Base-by-base conservation (phyloP, 495 filamentous ascomycete species). In the Sporormia fimetaria region DNA sequence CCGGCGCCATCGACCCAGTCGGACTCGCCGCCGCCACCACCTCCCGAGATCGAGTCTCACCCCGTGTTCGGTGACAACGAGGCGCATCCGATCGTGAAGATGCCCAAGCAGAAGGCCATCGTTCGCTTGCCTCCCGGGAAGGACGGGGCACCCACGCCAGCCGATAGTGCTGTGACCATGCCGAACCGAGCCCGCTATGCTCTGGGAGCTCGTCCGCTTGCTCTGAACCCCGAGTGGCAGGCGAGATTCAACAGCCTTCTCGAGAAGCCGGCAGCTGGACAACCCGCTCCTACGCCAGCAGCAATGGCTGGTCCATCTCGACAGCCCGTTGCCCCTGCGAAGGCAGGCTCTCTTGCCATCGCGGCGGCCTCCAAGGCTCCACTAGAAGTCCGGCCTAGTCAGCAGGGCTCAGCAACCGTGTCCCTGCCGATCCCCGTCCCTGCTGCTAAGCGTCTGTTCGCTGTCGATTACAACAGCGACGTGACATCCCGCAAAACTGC, bases 71-170 rank as follows among this genome's bases (percentile, higher is more conserved):
- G 40, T 15, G 52, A 55, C 33, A 39, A 58, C 34, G 22, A 29
- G 0, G n/a, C 38, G 8, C 44, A 52, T 25, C 60, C 60, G 10
- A 34, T 47, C 5, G 60, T 65, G 29, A 59, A 57, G 33, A 48
- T 65, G 21, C 62, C 62, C 5, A 55, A 38, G 9, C 56, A 52
- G 17, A 47, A 50, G 7, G 47, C 57, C 10, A 25, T 30, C 11
- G 62, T 65, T 16, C 57, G 51, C 24, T 51, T 65, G 12, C 62
- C 62, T 10, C 62, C 60, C 5, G 39, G 51, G 21, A 27, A 39
- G 16, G 12, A 32, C 15, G 36, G 49, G 6, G 9, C 50, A 5
- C 28, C 39, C 27, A 25, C 36, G 8, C 21, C 37, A n/a, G 21
- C 40, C 8, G 40, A 41, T 29, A 25, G 25, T 4, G 34, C 43